Percentiles rank a stretch among this genome's conserved stretches.
Evolutionary conservation across 768 basidiomycete genomes (phyloP).

Genomic region (Russula sp.): DNA sequence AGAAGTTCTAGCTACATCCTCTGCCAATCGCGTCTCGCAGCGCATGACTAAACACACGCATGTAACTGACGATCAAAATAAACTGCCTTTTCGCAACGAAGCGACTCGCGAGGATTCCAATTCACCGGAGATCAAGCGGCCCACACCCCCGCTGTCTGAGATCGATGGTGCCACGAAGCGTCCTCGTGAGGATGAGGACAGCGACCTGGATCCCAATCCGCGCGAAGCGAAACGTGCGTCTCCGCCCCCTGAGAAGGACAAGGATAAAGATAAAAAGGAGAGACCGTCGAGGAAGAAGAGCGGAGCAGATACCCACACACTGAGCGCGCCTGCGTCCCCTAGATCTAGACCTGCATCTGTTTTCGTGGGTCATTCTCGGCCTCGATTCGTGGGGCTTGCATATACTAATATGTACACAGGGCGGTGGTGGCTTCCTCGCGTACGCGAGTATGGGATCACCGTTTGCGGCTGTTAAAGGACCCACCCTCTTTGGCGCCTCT

Average conservation of each 20-base stretch:
- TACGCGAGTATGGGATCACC: constrained; percentile 72
- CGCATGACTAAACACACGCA: background rate
- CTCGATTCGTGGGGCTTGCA: background rate
- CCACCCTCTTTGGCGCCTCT: constrained; percentile 43
- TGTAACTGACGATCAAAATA: background rate
- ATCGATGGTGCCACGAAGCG: constrained; percentile 23
- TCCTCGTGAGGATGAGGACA: constrained; percentile 18
- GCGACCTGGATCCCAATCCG: constrained; percentile 16
- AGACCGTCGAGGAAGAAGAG: constrained; percentile 17
- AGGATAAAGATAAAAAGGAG: constrained; percentile 16
- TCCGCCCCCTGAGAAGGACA: constrained; percentile 44
- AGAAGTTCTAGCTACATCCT: background rate
- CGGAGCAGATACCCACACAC: constrained; percentile 8
- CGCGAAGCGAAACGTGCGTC: constrained; percentile 52
- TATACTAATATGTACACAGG: constrained; percentile 20
- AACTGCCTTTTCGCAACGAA: constrained; percentile 54
- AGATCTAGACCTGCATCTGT: constrained; percentile 16
- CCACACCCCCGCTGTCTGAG: constrained; percentile 63
- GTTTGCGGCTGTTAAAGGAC: constrained; percentile 67
- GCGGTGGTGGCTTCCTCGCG: constrained; percentile 61
- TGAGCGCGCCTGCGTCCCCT: constrained; percentile 8
- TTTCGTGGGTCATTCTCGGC: constrained; percentile 12
- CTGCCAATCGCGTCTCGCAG: background rate
- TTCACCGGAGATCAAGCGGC: constrained; percentile 42
- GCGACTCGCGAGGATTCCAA: constrained; percentile 51